Evolutionary conservation across 441 rosid genomes (phyloP), one percentile per base, ranked within the genome.

Genomic region (Daphne laureola): DNA sequence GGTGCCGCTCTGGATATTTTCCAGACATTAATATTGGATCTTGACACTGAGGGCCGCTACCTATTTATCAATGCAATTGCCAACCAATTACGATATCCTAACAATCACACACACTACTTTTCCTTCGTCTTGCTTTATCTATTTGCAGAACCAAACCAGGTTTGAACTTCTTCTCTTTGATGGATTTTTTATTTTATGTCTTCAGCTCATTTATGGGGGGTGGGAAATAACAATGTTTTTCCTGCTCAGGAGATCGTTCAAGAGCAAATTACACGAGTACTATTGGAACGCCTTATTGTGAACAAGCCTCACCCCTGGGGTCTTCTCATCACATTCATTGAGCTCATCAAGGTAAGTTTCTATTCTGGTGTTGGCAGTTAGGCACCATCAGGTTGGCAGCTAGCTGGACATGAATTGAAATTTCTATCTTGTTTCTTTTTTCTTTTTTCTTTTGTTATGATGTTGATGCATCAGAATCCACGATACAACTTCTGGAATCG

Each of bases 291-390:
- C 43, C 84, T 94, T 7, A 86, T 90, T 43, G 99, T 94, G 17
- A 90, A 84, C 57, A 71, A 93, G 51, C 99, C 99, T 17, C 99
- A 94, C 69, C 99, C 99, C 0, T 94, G 99, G 99, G 99, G 99
- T 42, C 94, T 94, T 49, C 83, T 94, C 48, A 94, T 90, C 57
- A 86, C 98, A 15, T 94, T 94, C 79, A 94, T 94, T n/a, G 98
- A 94, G 80, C 95, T 94, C 54, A 94, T 94, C 65, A 94, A 84
- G 96, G 96, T 84, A 53, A 54, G 17, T 14, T 12, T 21, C 9
- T 12, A 18, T 41, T 8, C 26, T 17, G 41, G 51, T 21, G 25
- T 8, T 26, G 40, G 11, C 11, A 31, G 38, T 43, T 5, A 4
- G 12, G 15, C 8, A 18, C 14, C 14, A 44, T 21, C 26, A 14